Percentiles rank a stretch among this genome's conserved stretches.
Evolutionary conservation across 768 basidiomycete species (phyloP).

Genomic region (Lactarius vividus): DNA sequence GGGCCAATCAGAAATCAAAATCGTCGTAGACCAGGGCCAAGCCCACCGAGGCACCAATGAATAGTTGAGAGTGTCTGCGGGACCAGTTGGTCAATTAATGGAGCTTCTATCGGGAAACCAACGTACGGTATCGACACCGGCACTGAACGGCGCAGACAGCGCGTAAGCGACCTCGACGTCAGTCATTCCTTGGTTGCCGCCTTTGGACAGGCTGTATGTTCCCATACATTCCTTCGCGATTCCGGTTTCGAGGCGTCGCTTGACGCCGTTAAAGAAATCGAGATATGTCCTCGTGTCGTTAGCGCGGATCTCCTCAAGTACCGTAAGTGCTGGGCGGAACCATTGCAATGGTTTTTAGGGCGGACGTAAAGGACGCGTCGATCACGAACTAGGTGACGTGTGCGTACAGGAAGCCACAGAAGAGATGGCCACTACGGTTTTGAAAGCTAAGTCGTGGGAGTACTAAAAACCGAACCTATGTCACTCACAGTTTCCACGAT

Average conservation of each 20-base stretch:
- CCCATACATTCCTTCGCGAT: conserved; percentile 17
- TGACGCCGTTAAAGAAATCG: conserved; percentile 5
- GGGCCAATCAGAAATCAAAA: neutral
- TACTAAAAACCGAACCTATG: neutral
- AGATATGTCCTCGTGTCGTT: conserved; percentile 3
- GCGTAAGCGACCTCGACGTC: conserved; percentile 17
- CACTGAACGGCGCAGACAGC: conserved; percentile 17
- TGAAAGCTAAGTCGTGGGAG: neutral
- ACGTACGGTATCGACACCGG: conserved; percentile 22
- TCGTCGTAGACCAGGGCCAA: neutral
- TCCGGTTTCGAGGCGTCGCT: neutral
- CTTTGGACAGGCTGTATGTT: conserved; percentile 7
- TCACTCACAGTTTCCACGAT: conserved; percentile 14
- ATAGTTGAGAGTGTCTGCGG: conserved; percentile 14
- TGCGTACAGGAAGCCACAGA: conserved; percentile 20
- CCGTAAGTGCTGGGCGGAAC: conserved; percentile 13
- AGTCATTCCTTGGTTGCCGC: conserved; percentile 2
- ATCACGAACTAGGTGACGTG: neutral
- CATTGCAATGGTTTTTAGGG: conserved; percentile 18
- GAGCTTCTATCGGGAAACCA: neutral
- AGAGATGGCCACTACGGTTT: conserved; percentile 7
- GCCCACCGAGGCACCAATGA: conserved; percentile 10
- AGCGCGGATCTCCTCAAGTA: conserved; percentile 1
- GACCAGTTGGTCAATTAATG: neutral
- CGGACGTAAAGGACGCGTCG: neutral